Evolutionary conservation across 1,284 basidiomycete species (phyloP).

Genomic region (Leccinum subfulvum): DNA sequence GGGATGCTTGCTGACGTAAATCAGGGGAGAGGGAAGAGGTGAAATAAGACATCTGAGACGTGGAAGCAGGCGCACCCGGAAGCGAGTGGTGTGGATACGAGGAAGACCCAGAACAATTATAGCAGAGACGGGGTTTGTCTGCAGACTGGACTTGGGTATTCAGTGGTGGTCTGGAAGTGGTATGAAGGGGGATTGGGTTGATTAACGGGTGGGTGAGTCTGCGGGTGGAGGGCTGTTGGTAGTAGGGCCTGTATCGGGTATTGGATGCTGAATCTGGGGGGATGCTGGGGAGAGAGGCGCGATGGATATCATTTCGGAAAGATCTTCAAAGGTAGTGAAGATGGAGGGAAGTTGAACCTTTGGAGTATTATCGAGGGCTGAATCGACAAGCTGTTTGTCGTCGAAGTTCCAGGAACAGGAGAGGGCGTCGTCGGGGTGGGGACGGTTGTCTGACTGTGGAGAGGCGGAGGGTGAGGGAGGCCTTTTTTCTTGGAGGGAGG

Average conservation of each 20-base stretch:
- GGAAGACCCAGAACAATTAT: conserved; percentile 38
- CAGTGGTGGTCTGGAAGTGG: conserved; percentile 53
- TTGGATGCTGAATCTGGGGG: conserved; percentile 48
- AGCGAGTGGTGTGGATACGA: conserved; percentile 44
- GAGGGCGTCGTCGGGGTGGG: conserved; percentile 34
- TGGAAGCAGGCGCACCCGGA: conserved; percentile 48
- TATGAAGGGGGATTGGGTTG: conserved; percentile 53
- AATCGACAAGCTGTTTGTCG: conserved; percentile 34
- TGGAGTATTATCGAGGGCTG: conserved; percentile 38
- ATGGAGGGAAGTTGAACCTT: conserved; percentile 74
- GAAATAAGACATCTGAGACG: conserved; percentile 50
- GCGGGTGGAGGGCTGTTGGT: conserved; percentile 45
- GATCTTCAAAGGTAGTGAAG: conserved; percentile 65
- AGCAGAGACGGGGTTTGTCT: conserved; percentile 41
- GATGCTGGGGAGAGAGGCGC: conserved; percentile 63
- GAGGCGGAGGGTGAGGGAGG: conserved; percentile 50
- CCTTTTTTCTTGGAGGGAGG: conserved; percentile 56
- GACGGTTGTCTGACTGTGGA: conserved; percentile 48
- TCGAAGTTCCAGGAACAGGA: conserved; percentile 42
- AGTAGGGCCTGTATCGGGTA: conserved; percentile 43
- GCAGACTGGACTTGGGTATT: conserved; percentile 36
- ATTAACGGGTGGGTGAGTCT: conserved; percentile 42
- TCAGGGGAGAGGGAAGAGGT: conserved; percentile 46
- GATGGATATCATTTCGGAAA: conserved; percentile 54
- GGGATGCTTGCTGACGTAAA: conserved; percentile 32